Base-by-base conservation (phyloP, 2,329 filamentous ascomycete species). In the Xylariaceae sp. region DNA sequence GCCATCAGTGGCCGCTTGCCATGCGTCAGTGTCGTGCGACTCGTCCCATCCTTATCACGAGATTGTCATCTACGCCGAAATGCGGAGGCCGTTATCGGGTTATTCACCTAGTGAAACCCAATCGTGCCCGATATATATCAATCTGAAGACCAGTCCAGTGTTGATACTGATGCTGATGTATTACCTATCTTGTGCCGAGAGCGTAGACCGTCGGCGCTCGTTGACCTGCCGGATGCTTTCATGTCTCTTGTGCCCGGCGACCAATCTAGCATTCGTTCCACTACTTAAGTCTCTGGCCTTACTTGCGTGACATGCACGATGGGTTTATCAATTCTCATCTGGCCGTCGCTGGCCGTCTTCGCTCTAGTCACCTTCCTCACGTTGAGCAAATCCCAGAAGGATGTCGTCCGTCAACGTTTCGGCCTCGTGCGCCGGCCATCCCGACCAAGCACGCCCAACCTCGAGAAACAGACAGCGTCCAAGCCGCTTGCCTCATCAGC, bases 401-500 rank as follows among this genome's bases (percentile, higher is more conserved):
- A 52, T 49, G 47, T 45, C 19, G 42, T 52, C 2, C 34, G 50
- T n/a, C 44, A 41, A 35, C 51, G 49, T 19, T 37, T 54, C 18
- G 48, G 54, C n/a, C 39, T 54, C 19, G 22, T 39, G n/a, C 36
- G 40, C 16, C 33, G 17, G 30, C 30, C 42, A 15, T 45, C 38
- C 9, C 48, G 48, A 15, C 49, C 51, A 4, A 51, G 43, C 30
- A 59, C 51, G 2, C 52, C 53, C 15, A 35, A 33, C 17, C 43
- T 56, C 4, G 54, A 59, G 42, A 55, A 57, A 34, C 49, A 54
- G 34, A 35, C 38, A 3, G 15, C 42, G n/a, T 48, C 54, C 3
- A 56, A 56, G 35, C 48, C 53, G 9, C 38, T 55, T 7, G 43
- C 51, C 3, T 50, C 46, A 3, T 47, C 47, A 11, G 24, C 42